phyloP scores from a whole-genome alignment of 306 rosid species.

The Vigna hirtella region DNA sequence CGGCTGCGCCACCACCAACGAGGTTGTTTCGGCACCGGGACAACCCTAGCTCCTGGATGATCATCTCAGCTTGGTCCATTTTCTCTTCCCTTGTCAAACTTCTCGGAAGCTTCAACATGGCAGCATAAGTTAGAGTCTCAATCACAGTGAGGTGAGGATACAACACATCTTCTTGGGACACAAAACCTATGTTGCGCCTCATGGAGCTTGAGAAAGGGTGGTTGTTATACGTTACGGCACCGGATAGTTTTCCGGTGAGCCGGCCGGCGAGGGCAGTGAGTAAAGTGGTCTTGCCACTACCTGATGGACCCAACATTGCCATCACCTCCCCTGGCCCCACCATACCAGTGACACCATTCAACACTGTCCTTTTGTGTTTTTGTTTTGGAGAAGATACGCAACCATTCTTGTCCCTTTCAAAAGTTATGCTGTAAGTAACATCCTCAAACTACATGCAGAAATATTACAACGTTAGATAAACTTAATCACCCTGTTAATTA shows the following conservation, averaged over 20 bases:
- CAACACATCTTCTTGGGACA: constrained; percentile 70
- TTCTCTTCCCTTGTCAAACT: constrained; percentile 57
- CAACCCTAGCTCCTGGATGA: constrained; percentile 62
- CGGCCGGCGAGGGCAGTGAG: constrained; percentile 69
- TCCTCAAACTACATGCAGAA: constrained; percentile 67
- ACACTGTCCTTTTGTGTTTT: constrained; percentile 44
- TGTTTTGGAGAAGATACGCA: constrained; percentile 47
- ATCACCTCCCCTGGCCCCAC: constrained; percentile 70
- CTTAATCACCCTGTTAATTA: not conserved
- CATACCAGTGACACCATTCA: constrained; percentile 64
- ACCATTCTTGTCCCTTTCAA: constrained; percentile 33
- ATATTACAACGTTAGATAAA: not conserved
- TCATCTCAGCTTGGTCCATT: constrained; percentile 56
- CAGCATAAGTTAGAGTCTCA: constrained; percentile 68
- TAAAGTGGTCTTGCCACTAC: constrained; percentile 79
- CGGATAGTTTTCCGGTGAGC: constrained; percentile 57
- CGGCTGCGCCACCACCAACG: constrained; percentile 58
- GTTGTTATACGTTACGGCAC: constrained; percentile 63
- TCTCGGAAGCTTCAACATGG: constrained; percentile 65
- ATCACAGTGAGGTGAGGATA: constrained; percentile 73
- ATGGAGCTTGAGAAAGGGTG: constrained; percentile 58
- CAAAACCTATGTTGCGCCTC: constrained; percentile 70
- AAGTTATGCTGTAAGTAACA: constrained; percentile 51
- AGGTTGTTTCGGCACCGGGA: constrained; percentile 53
- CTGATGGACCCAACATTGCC: constrained; percentile 86